Evolutionary conservation across 345 rosid genomes (phyloP).

Genomic region (Stellera chamaejasme): DNA sequence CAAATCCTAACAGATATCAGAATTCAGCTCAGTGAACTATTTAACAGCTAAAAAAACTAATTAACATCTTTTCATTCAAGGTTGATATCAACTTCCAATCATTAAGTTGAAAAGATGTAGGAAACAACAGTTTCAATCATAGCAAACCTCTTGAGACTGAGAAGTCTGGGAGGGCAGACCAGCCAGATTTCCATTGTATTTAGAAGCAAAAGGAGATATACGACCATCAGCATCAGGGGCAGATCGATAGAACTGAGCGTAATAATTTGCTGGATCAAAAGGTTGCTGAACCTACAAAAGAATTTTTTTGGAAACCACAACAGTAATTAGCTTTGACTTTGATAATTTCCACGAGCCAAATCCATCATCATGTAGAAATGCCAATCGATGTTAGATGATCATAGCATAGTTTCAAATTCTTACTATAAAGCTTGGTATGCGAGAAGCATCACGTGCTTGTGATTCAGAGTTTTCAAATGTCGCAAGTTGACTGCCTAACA

Average conservation of each 20-base stretch:
- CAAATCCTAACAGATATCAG: no score
- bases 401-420: slow-evolving; percentile 18
- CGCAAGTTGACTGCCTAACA: slow-evolving; percentile 51
- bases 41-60: not conserved
- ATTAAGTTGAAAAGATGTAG: slow-evolving; percentile 1
- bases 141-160: slow-evolving; percentile 82
- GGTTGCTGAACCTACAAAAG: slow-evolving; percentile 60
- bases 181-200: slow-evolving; percentile 73
- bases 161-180: slow-evolving; percentile 63
- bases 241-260: slow-evolving; percentile 72
- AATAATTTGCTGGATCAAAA: slow-evolving; percentile 69
- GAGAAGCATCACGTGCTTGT: slow-evolving; percentile 67
- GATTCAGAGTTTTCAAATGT: slow-evolving; percentile 68
- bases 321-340: slow-evolving; percentile 12
- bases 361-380: not conserved
- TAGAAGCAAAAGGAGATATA: slow-evolving; percentile 71
- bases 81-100: not conserved
- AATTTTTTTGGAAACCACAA: slow-evolving; percentile 20
- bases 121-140: slow-evolving; percentile 8
- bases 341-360: slow-evolving; percentile 1
- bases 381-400: not conserved
- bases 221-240: slow-evolving; percentile 67
- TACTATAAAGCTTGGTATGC: slow-evolving; percentile 72
- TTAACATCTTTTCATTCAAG: not conserved
- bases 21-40: no score